These are phyloP conservation scores for Priceomyces castillae DNA, from an alignment of 805 yeast genomes.

Conservation along the genomic window DNA sequence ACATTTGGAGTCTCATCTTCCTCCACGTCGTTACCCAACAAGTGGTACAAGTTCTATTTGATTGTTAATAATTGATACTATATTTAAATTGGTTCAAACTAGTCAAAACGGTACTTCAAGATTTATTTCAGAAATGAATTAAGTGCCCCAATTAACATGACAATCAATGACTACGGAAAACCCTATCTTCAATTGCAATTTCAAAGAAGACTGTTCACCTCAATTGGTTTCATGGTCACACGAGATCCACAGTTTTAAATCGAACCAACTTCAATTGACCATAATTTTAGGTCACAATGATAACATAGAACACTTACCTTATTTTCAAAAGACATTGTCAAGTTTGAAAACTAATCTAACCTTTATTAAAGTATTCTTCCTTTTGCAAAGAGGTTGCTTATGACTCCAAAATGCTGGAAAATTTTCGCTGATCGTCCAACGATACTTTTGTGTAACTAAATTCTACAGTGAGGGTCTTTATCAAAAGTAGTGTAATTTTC, in stretches of 20 bases:
- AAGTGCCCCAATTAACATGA: too few species aligned
- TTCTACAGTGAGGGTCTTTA: not conserved
- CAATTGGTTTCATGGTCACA: not conserved
- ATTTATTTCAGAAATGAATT: too few species aligned
- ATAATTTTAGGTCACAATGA: not conserved
- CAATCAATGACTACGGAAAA: too few species aligned
- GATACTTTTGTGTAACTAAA: conserved; percentile 10
- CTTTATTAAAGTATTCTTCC: not conserved
- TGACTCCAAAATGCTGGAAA: conserved; percentile 5
- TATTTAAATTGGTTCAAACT: too few species aligned
- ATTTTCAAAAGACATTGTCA: conserved; percentile 46
- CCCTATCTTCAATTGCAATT: too few species aligned
- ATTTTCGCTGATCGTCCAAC: conserved; percentile 13
- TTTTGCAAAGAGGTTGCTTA: not conserved
- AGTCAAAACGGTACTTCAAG: too few species aligned
- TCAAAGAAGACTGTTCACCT: not conserved
- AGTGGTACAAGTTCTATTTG: conserved; percentile 69
- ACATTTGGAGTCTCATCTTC: conserved; percentile 60
- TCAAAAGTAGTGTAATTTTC: conserved; percentile 3
- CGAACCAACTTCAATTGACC: not conserved
- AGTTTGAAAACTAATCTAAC: conserved; percentile 3
- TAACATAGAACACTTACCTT: conserved; percentile 36
- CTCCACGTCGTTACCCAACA: conserved; percentile 87
- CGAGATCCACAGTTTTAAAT: not conserved
- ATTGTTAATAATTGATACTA: not conserved